Evolutionary conservation across 495 filamentous ascomycete genomes (phyloP), one percentile per base, ranked within the genome.

Genomic region (Lasiosphaeriaceae sp.): DNA sequence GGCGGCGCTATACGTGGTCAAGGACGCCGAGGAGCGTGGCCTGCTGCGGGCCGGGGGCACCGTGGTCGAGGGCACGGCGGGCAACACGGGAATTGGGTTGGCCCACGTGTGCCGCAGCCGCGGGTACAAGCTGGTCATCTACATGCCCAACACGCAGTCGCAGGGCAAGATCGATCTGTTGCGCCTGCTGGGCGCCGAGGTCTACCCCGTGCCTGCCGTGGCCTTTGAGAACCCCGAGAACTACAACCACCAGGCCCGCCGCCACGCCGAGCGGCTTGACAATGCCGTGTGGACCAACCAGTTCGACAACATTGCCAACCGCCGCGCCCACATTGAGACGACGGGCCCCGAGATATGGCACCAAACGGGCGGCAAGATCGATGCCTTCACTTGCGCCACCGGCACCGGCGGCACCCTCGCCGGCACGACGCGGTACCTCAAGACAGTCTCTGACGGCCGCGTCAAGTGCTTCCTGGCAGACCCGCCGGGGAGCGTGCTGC

Each of bases 241-340:
- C 74, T 98, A 97, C 77, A 97, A 98, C 75, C 92, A 96, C 73
- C 92, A 96, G 77, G 94, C 94, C 11, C 80, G 81, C 45, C 79
- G 94, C 12, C 92, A 97, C 72, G 94, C 94, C 35, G 91, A 95
- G 73, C 71, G 77, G 0, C 70, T 91, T 46, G 86, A 88, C 2
- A 97, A 97, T 73, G 92, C 94, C 7, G 92, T 97, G 2, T 98
- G 94, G 94, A 98, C 94, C 24, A 94, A 98, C 74, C 94, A 98
- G 71, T 98, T 98, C 76, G 94, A 98, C 68, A 98, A 98, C 76
- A 83, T 77, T 31, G 94, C 95, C 52, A 98, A 98, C 72, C 83
- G 95, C 26, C 85, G 88, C 68, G 93, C 93, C 23, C 94, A 98
- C 67, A 86, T 98, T 64, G 94, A 96, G 76, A 97, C 93, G 0